Base-by-base conservation (phyloP, 2,329 filamentous ascomycete genomes). In the Cercospora zeina region DNA sequence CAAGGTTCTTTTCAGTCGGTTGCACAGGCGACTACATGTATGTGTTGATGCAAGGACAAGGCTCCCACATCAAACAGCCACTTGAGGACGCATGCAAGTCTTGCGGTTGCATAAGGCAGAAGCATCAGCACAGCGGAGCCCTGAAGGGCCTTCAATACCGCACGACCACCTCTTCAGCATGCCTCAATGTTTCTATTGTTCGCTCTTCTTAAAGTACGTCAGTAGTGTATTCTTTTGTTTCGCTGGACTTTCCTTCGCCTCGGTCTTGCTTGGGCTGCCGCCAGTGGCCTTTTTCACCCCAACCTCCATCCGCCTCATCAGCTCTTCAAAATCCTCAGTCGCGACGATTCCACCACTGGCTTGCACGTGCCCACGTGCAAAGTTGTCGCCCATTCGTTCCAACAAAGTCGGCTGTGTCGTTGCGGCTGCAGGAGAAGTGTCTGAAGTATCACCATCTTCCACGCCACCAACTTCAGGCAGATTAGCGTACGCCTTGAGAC, bases 301-400 rank as follows among this genome's bases (percentile, higher is more conserved):
- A 42, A 88, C 75, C 56, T 82, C 81, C 75, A 89, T 78, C 13
- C 85, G 70, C 4, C 74, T 74, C 78, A 87, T 84, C 13, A 89
- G 73, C 70, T 89, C 86, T 63, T 89, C 86, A 71, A 89, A 89
- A 62, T 87, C 85, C 1, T 78, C 80, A 10, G 75, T 79, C 0
- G 80, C 79, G 0, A 89, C 83, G 50, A 88, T 85, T 0, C 87
- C 87, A 1, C 87, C 87, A 53, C 84, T 87, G 0, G 87, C 87
- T 69, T 88, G 86, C 63, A 86, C 87, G 65, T 89, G 87, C 0
- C 87, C 87, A 57, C 83, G 79, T 0, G 86, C 87, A 69, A 89
- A 89, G 27, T 81, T 85, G 53, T 86, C 82, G 0, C 87, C 87
- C 10, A 89, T 69, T 13, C 85, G 74, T 58, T 82, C 77, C 3